These are phyloP conservation scores for Hippophae tibetana DNA, from an alignment of 306 rosid genomes.

Conservation along the genomic window DNA sequence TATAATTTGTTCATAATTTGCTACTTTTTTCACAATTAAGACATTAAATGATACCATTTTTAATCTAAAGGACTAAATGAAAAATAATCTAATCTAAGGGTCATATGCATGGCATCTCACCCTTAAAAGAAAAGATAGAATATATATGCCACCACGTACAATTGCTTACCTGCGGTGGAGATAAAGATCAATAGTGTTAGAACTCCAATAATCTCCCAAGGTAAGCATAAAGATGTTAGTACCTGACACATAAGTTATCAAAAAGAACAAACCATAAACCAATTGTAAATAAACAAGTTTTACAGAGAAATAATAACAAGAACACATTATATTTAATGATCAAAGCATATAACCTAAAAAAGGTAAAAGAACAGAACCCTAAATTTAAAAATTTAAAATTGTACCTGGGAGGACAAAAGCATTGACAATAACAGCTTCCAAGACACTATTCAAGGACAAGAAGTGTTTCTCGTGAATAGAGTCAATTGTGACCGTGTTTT, in stretches of 20 bases:
- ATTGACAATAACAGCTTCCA: slow-evolving; percentile 65
- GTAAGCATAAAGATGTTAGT: slow-evolving; percentile 80
- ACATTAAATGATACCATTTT: too few species aligned
- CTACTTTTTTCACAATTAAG: too few species aligned
- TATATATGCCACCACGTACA: not conserved
- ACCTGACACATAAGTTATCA: slow-evolving; percentile 36
- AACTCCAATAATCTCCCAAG: slow-evolving; percentile 84
- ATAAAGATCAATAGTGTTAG: slow-evolving; percentile 77
- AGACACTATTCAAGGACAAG: slow-evolving; percentile 56
- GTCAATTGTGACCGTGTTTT: slow-evolving; percentile 70
- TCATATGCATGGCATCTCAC: too few species aligned
- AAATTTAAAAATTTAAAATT: slow-evolving; percentile 1
- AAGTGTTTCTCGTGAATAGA: slow-evolving; percentile 71
- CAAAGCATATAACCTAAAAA: not conserved
- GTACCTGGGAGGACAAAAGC: slow-evolving; percentile 80
- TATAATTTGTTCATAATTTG: too few species aligned
- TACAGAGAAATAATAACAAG: not conserved
- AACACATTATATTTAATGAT: not conserved
- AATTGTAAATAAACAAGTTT: slow-evolving; percentile 3
- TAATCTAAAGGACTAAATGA: too few species aligned
- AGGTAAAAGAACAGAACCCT: too few species aligned
- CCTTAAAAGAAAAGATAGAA: not conserved
- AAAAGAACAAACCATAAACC: slow-evolving; percentile 7
- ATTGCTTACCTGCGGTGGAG: slow-evolving; percentile 70
- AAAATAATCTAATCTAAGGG: too few species aligned